These are phyloP conservation scores for Epichloe sylvatica DNA, from an alignment of 2,329 filamentous ascomycete species.

Conservation along the genomic window DNA sequence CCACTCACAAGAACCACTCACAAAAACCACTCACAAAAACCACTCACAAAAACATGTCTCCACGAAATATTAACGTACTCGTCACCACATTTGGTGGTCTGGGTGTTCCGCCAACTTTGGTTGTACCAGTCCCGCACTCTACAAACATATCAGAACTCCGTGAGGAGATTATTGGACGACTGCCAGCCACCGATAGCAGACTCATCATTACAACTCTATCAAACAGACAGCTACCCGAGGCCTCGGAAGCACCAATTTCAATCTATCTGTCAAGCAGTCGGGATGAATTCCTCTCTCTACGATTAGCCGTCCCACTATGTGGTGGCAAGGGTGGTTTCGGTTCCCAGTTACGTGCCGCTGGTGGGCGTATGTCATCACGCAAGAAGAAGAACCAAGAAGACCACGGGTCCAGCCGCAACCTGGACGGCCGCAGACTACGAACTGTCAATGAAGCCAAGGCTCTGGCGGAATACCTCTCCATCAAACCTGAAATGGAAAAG, in stretches of 20 bases:
- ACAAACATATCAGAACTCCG: slow-evolving; percentile 56
- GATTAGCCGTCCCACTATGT: slow-evolving; percentile 63
- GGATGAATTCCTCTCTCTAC: slow-evolving; percentile 67
- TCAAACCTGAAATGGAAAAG: slow-evolving; percentile 94
- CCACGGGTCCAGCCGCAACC: slow-evolving; percentile 81
- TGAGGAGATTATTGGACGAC: slow-evolving; percentile 44
- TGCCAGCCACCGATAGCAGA: slow-evolving; percentile 42
- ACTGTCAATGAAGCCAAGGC: slow-evolving; percentile 94
- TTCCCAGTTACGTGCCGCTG: slow-evolving; percentile 88
- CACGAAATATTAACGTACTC: slow-evolving; percentile 59
- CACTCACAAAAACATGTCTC: slow-evolving; percentile 32
- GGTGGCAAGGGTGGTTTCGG: slow-evolving; percentile 98
- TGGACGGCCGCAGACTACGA: slow-evolving; percentile 78
- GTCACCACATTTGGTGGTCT: slow-evolving; percentile 75
- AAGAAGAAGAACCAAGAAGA: slow-evolving; percentile 78
- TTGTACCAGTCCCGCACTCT: slow-evolving; percentile 54
- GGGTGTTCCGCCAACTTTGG: slow-evolving; percentile 67
- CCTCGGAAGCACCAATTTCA: slow-evolving; percentile 42
- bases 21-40: neutral
- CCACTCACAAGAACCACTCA: too few species aligned
- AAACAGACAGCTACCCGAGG: slow-evolving; percentile 52
- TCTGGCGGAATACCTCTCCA: slow-evolving; percentile 82
- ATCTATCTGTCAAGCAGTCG: slow-evolving; percentile 41
- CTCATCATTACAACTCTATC: slow-evolving; percentile 72
- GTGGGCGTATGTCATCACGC: slow-evolving; percentile 92